Percentiles rank a stretch among this genome's conserved stretches.
Conservation (phyloP, 2,329 filamentous ascomycete species). For the Emergomyces africanus region DNA sequence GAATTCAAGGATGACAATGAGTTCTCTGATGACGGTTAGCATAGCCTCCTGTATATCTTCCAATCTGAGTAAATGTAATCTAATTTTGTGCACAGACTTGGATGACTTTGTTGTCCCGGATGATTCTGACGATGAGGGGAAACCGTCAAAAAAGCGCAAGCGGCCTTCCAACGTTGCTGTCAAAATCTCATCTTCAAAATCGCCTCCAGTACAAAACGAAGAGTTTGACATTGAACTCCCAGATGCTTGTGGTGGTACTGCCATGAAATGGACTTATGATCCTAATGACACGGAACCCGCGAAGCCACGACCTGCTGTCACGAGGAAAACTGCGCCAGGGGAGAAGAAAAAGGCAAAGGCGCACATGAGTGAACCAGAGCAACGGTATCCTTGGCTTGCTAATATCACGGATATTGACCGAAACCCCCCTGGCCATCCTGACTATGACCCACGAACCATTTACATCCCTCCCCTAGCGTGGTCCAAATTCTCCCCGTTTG, state of each 20-base stretch:
- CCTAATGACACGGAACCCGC: conserved; percentile 44
- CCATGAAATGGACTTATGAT: conserved; percentile 70
- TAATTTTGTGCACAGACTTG: conserved; percentile 47
- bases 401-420: conserved; percentile 74
- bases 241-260: conserved; percentile 52
- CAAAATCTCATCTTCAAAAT: conserved; percentile 21
- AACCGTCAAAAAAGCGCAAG: conserved; percentile 59
- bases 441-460: conserved; percentile 85
- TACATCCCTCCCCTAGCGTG: conserved; percentile 74
- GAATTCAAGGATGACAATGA: conserved; percentile 49
- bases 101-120: conserved; percentile 82
- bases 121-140: conserved; percentile 65
- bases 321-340: conserved; percentile 10
- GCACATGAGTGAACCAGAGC: conserved; percentile 67
- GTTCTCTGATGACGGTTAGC: conserved; percentile 38
- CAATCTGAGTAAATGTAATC: not conserved
- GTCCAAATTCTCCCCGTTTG: conserved; percentile 78
- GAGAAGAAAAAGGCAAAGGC: conserved; percentile 49
- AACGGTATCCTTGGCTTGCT: conserved; percentile 83
- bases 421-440: conserved; percentile 63
- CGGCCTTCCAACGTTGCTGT: conserved; percentile 38
- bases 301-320: conserved; percentile 32
- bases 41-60: conserved; percentile 5
- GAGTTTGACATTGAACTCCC: conserved; percentile 44
- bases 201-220: conserved; percentile 38